A percentile compares a stretch with the other conserved stretches of the same genome.
These are phyloP conservation scores for Malania oleifera DNA, from an alignment of 164 flowering plant species.

Conservation along the genomic window DNA sequence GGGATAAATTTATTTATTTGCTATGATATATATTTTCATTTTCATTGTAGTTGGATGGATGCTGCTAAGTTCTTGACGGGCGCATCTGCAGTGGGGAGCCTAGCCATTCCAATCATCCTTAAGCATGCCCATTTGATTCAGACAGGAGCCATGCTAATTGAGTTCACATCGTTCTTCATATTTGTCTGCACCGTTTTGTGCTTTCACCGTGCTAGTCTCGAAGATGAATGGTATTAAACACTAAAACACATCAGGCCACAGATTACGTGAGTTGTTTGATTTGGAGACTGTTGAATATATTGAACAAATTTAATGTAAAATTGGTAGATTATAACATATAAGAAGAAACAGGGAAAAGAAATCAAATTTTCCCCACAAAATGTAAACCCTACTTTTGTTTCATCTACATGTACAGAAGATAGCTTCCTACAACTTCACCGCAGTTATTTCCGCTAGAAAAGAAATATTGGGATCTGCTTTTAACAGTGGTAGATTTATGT, in stretches of 20 bases:
- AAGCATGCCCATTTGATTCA: slow-evolving; percentile 83
- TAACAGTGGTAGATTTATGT: too few species aligned
- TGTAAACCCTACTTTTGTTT: slow-evolving; percentile 5
- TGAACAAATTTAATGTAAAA: too few species aligned
- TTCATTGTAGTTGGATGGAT: slow-evolving; percentile 47
- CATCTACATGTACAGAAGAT: slow-evolving; percentile 4
- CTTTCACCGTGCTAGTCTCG: slow-evolving; percentile 85
- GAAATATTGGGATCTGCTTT: not conserved
- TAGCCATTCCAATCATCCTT: slow-evolving; percentile 90
- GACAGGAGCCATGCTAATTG: slow-evolving; percentile 87
- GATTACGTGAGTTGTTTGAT: too few species aligned
- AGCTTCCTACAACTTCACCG: not conserved
- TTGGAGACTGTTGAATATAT: too few species aligned
- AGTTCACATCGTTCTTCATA: slow-evolving; percentile 81
- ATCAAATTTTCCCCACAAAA: not conserved
- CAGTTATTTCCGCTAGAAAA: not conserved
- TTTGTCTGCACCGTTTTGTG: slow-evolving; percentile 90
- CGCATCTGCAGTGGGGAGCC: slow-evolving; percentile 90
- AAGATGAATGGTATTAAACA: slow-evolving; percentile 71
- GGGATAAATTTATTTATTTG: too few species aligned
- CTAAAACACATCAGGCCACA: too few species aligned
- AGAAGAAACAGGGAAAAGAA: not conserved
- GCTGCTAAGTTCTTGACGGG: slow-evolving; percentile 97
- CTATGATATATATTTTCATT: too few species aligned
- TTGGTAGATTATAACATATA: not conserved